Evolutionary conservation across 1,284 basidiomycete genomes (phyloP), one percentile per base, ranked within the genome.

Genomic region (Flammula alnicola): DNA sequence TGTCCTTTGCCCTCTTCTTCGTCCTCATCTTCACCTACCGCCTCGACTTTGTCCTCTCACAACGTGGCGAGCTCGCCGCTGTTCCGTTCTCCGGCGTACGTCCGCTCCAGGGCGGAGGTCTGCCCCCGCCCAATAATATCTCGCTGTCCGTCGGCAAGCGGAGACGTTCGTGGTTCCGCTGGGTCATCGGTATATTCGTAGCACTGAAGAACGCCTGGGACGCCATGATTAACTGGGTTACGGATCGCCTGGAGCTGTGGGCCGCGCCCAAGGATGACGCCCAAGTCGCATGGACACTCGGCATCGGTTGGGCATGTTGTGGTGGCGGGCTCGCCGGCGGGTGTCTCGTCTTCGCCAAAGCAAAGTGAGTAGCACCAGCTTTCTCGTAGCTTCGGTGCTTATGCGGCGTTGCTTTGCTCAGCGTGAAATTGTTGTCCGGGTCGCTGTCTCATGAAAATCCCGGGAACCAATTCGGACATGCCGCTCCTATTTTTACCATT

Each of bases 281-380:
- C 58, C 83, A 86, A 37, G 74, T 97, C 38, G 85, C 86, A 3
- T 96, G 93, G 89, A 86, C 91, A 11, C 78, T 95, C 38, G 95
- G 94, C 5, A 91, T 97, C 42, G 88, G 87, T 0, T 98, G 94
- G 94, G 89, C 92, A 1, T 93, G 92, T 50, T 86, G 85, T 46
- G 94, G 94, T 23, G 95, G 95, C 5, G 86, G 91, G 26, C 74
- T 98, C 25, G 93, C 93, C 1, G 95, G 95, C 2, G 86, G 87
- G 33, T 89, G 85, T 69, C 75, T 98, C 41, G 91, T 98, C 2
- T 95, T 97, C 63, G 93, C 95, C 1, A 96, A 96, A 68, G 91
- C 89, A 26, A 81, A 81, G 88, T 90, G 61, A 67, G 86, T 77
- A 5, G 43, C 65, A 19, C 26, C 32, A 26, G 36, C 32, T n/a